These are phyloP conservation scores for Leccinum olivaceopallidum DNA, from an alignment of 768 basidiomycete genomes.

Conservation along the genomic window DNA sequence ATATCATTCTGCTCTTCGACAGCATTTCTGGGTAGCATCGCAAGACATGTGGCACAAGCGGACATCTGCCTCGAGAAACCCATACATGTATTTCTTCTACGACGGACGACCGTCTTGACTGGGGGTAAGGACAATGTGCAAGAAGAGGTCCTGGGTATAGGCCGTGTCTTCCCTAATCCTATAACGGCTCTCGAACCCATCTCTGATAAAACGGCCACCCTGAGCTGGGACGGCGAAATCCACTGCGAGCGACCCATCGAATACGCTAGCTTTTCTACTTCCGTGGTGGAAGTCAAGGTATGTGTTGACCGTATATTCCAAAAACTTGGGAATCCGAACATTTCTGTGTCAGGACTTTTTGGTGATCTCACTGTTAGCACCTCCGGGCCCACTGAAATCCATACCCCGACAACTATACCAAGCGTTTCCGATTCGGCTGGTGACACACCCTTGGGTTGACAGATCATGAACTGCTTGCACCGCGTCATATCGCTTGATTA, in stretches of 20 bases:
- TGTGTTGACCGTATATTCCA: constrained; percentile 9
- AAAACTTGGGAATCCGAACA: background rate
- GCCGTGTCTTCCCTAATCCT: constrained; percentile 39
- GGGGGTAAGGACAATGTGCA: constrained; percentile 12
- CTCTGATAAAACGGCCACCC: constrained; percentile 33
- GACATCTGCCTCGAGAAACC: constrained; percentile 21
- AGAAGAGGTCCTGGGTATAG: constrained; percentile 47
- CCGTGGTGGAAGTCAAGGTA: constrained; percentile 52
- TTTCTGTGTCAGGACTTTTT: constrained; percentile 54
- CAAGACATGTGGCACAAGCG: constrained; percentile 4
- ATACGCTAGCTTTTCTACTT: constrained; percentile 51
- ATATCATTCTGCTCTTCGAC: constrained; percentile 55
- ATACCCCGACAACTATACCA: constrained; percentile 43
- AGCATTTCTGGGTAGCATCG: constrained; percentile 34
- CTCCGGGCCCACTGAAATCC: constrained; percentile 35
- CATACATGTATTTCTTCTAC: constrained; percentile 55
- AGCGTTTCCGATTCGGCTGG: constrained; percentile 58
- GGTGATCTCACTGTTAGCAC: constrained; percentile 45
- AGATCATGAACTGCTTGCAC: constrained; percentile 18
- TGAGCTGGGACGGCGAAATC: constrained; percentile 67
- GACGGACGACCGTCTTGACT: constrained; percentile 48
- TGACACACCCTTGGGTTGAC: constrained; percentile 56
- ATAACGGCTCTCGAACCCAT: constrained; percentile 37
- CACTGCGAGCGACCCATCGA: constrained; percentile 38
- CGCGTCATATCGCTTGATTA: constrained; percentile 15